Evolutionary conservation across 257 asterid genomes (phyloP), one percentile per base, ranked within the genome.

Genomic region (Solanum acaule): DNA sequence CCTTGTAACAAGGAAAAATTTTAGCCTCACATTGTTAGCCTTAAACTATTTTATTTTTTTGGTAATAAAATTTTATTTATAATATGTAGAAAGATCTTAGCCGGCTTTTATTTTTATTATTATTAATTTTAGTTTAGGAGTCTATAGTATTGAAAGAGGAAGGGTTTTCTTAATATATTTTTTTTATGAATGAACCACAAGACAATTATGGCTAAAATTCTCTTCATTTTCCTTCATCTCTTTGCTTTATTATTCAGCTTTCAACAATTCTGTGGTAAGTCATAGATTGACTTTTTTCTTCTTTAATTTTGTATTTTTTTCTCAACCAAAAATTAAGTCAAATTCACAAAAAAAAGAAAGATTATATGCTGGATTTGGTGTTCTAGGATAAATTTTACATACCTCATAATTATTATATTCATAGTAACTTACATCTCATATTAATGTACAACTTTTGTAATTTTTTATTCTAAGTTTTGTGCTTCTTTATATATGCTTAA

Each of bases 201-300:
- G 15, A 46, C 6, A 15, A 65, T 2, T 49, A 91, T 85, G 93
- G 56, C 61, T 40, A 85, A 56, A 33, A 18, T 85, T 87, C 44
- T 34, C 63, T 49, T 72, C 61, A 6, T 72, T 86, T 79, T 87
- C 35, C 87, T 92, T 38, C 15, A 86, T 38, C 31, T 87, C 38
- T 81, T 83, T 82, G 71, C 88, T 25, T 8, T 83, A 31, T 81
- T 78, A 8, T 65, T 88, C 25, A 22, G 44, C 18, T 78, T 88
- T 76, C 93, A 52, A 14, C 71, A 9, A 42, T 73, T 63, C 18
- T 90, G 92, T 83, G 91, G 95, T 91, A 85, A 86, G 93, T 72
- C 37, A 37, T 61, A 13, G 34, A 10, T 22, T 52, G 10, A 0
- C n/a, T 20, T 56, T 65, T 16, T 29, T 9, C 10, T 20, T 73